A percentile compares a stretch with the other conserved stretches of the same genome.
Evolutionary conservation across 179 eudicot genomes (phyloP).

Genomic region (Silene coronaria): DNA sequence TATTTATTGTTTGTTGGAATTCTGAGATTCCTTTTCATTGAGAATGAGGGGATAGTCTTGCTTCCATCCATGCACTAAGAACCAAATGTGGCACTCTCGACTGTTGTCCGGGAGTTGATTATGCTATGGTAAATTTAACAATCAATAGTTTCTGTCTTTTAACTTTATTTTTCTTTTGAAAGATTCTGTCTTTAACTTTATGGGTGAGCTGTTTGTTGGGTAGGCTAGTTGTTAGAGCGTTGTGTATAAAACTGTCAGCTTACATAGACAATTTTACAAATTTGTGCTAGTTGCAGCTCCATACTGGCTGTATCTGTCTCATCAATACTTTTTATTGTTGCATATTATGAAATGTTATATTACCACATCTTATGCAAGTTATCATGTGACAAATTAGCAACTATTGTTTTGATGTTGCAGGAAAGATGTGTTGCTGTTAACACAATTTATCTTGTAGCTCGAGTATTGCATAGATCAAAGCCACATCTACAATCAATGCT

Average conservation of each 20-base stretch:
- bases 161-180: background rate
- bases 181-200: background rate
- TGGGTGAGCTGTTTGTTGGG: background rate
- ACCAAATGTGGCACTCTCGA: background rate
- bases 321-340: background rate
- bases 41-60: background rate
- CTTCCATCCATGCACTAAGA: background rate
- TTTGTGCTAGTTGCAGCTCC: background rate
- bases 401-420: constrained; percentile 46
- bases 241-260: background rate
- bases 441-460: constrained; percentile 75
- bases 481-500: constrained; percentile 86
- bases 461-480: constrained; percentile 73
- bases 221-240: background rate
- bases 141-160: constrained; percentile 8
- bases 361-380: background rate
- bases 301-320: background rate
- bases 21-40: background rate
- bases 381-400: background rate
- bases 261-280: background rate
- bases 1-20: background rate
- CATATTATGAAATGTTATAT: background rate
- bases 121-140: background rate
- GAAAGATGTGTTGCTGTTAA: constrained; percentile 90
- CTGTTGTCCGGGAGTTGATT: background rate